Percentiles rank a stretch among this genome's conserved stretches.
Evolutionary conservation across 257 asterid species (phyloP).

Genomic region (Paraleonurus japonicus): DNA sequence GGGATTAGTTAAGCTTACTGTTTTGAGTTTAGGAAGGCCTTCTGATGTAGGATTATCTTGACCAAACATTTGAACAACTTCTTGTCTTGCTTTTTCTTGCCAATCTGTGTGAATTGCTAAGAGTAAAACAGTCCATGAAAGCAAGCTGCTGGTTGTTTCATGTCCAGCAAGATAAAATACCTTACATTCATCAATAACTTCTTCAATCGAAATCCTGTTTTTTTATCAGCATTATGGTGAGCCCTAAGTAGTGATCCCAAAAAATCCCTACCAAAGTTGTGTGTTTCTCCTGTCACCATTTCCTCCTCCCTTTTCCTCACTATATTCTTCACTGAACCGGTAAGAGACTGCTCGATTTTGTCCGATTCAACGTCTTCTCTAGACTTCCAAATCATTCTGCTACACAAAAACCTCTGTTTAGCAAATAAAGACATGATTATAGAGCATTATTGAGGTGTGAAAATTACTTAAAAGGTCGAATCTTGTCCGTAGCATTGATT

Average conservation of each 20-base stretch:
- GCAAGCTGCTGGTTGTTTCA: constrained; percentile 47
- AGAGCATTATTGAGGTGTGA: neutral
- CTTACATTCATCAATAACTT: constrained; percentile 59
- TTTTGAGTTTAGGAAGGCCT: constrained; percentile 38
- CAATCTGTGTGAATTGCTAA: constrained; percentile 57
- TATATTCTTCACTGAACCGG: constrained; percentile 29
- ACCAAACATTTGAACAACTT: constrained; percentile 35
- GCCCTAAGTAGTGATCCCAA: constrained; percentile 48
- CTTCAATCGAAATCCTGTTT: constrained; percentile 41
- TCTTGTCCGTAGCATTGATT: constrained; percentile 22
- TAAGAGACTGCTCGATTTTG: constrained; percentile 39
- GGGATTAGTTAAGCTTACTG: constrained; percentile 34
- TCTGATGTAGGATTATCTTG: constrained; percentile 35
- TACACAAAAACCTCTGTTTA: neutral
- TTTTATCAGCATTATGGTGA: constrained; percentile 43
- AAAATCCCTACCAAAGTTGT: constrained; percentile 45
- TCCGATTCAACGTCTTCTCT: constrained; percentile 44
- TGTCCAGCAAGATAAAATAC: constrained; percentile 61
- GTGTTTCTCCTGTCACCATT: constrained; percentile 22
- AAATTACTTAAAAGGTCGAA: constrained; percentile 36
- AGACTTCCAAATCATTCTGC: constrained; percentile 36
- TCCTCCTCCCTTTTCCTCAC: constrained; percentile 44
- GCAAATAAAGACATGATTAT: neutral
- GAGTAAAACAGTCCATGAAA: constrained; percentile 46
- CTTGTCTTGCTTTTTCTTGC: constrained; percentile 62